These are phyloP conservation scores for Phytophthora cactorum DNA, from an alignment of 352 stramenopile species.

Conservation along the genomic window DNA sequence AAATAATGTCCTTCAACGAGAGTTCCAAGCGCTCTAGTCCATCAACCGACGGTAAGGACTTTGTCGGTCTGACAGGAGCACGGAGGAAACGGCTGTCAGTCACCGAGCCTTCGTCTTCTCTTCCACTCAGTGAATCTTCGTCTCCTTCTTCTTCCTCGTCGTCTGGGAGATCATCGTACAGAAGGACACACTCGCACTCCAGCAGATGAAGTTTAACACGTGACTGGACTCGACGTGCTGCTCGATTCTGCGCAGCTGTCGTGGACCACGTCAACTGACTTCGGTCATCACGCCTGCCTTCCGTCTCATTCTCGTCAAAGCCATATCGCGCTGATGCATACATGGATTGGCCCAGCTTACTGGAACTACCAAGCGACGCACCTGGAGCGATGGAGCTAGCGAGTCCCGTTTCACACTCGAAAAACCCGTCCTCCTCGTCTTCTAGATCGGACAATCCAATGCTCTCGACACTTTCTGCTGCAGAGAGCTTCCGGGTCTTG, in stretches of 20 bases:
- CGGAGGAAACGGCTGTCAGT: slow-evolving; percentile 33
- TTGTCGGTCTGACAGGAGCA: slow-evolving; percentile 35
- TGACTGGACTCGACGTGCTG: slow-evolving; percentile 55
- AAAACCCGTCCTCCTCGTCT: slow-evolving; percentile 80
- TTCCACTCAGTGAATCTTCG: slow-evolving; percentile 24
- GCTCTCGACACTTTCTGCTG: slow-evolving; percentile 81
- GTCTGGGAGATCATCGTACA: slow-evolving; percentile 85
- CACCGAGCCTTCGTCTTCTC: slow-evolving; percentile 21
- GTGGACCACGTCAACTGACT: slow-evolving; percentile 43
- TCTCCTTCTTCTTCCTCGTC: slow-evolving; percentile 32
- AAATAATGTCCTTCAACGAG: slow-evolving; percentile 74
- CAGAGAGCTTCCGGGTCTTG: slow-evolving; percentile 59
- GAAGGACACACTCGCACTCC: slow-evolving; percentile 70
- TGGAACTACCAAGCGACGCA: slow-evolving; percentile 41
- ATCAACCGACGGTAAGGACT: slow-evolving; percentile 57
- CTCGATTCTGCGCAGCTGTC: slow-evolving; percentile 39
- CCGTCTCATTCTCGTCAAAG: slow-evolving; percentile 41
- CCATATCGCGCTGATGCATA: slow-evolving; percentile 80
- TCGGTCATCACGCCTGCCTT: slow-evolving; percentile 28
- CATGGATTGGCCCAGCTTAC: slow-evolving; percentile 80
- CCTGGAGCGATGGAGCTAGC: slow-evolving; percentile 44
- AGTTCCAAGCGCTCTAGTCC: slow-evolving; percentile 75
- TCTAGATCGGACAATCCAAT: slow-evolving; percentile 85
- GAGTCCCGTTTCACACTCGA: slow-evolving; percentile 77
- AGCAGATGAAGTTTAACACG: slow-evolving; percentile 83